These are phyloP conservation scores for Pseudocercospora ulei DNA, from an alignment of 2,329 filamentous ascomycete genomes.

Conservation along the genomic window DNA sequence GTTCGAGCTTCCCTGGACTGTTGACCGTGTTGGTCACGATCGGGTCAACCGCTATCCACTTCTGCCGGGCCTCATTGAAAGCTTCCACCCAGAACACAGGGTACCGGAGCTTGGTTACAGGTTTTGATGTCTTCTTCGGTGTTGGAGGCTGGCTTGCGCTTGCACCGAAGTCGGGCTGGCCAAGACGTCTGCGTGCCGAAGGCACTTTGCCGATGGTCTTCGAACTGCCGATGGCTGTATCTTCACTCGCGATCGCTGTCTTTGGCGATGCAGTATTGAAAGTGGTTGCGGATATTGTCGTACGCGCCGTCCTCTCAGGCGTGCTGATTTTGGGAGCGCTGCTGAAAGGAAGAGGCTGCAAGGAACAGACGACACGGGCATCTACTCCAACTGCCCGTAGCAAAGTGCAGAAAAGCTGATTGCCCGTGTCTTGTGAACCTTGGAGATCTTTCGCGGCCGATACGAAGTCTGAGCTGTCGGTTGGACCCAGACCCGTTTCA, in stretches of 20 bases:
- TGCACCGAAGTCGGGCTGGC: conserved; percentile 27
- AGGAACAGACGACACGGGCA: conserved; percentile 74
- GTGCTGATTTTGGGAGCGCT: conserved; percentile 41
- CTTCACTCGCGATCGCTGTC: conserved; percentile 15
- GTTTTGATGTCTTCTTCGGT: conserved; percentile 33
- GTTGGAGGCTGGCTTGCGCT: conserved; percentile 10
- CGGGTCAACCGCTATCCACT: conserved; percentile 83
- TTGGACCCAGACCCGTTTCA: conserved; percentile 15
- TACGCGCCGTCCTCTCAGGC: conserved; percentile 36
- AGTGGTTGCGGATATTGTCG: conserved; percentile 33
- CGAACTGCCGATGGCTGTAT: conserved; percentile 21
- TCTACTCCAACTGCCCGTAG: conserved; percentile 74
- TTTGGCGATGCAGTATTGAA: conserved; percentile 12
- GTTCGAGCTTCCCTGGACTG: conserved; percentile 68
- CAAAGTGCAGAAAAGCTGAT: conserved; percentile 81
- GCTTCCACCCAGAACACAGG: conserved; percentile 94
- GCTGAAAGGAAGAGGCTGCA: conserved; percentile 69
- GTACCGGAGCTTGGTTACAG: conserved; percentile 59
- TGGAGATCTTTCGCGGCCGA: conserved; percentile 57
- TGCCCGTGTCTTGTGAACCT: conserved; percentile 81
- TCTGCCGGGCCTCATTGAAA: conserved; percentile 74
- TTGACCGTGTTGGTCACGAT: conserved; percentile 71
- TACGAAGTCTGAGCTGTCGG: conserved; percentile 55
- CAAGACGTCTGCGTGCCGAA: conserved; percentile 30
- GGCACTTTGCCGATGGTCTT: conserved; percentile 25